These are phyloP conservation scores for Paraphoma sp. DNA, from an alignment of 2,329 filamentous ascomycete genomes.

Conservation along the genomic window DNA sequence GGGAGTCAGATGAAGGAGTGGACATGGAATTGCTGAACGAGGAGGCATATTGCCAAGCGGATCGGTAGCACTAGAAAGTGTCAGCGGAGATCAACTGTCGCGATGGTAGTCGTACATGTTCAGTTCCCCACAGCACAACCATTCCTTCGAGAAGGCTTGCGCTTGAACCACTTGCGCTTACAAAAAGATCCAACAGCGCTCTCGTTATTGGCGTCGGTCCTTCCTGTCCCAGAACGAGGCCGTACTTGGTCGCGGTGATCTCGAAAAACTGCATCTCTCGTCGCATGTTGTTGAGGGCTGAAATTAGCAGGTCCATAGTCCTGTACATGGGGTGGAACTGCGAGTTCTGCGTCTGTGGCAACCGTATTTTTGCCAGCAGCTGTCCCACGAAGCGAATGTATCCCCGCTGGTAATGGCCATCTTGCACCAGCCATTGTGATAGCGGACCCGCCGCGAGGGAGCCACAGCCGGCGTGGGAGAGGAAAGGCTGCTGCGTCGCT, in stretches of 20 bases:
- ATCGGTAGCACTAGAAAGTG: constrained; percentile 50
- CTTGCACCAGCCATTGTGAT: constrained; percentile 73
- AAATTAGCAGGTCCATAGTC: constrained; percentile 68
- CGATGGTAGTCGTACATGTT: constrained; percentile 56
- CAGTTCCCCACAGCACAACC: constrained; percentile 79
- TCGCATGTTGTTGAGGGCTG: constrained; percentile 70
- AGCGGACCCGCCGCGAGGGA: constrained; percentile 63
- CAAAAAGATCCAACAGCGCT: constrained; percentile 65
- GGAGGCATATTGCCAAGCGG: constrained; percentile 57
- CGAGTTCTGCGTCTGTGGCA: constrained; percentile 56
- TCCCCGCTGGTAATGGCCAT: constrained; percentile 73
- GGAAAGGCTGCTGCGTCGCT: constrained; percentile 72
- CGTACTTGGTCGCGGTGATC: constrained; percentile 66
- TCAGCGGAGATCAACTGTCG: neutral
- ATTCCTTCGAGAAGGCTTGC: constrained; percentile 69
- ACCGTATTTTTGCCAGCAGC: constrained; percentile 67
- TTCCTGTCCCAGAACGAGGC: constrained; percentile 58
- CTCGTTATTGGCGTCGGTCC: constrained; percentile 57
- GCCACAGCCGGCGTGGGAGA: constrained; percentile 69
- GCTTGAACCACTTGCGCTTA: constrained; percentile 60
- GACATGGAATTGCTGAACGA: constrained; percentile 51
- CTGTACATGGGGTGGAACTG: constrained; percentile 60
- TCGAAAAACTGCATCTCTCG: constrained; percentile 73
- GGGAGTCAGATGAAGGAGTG: constrained; percentile 48
- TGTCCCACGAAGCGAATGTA: constrained; percentile 72